These are phyloP conservation scores for Ophiobolus disseminans DNA, from an alignment of 2,329 filamentous ascomycete genomes.

Conservation along the genomic window DNA sequence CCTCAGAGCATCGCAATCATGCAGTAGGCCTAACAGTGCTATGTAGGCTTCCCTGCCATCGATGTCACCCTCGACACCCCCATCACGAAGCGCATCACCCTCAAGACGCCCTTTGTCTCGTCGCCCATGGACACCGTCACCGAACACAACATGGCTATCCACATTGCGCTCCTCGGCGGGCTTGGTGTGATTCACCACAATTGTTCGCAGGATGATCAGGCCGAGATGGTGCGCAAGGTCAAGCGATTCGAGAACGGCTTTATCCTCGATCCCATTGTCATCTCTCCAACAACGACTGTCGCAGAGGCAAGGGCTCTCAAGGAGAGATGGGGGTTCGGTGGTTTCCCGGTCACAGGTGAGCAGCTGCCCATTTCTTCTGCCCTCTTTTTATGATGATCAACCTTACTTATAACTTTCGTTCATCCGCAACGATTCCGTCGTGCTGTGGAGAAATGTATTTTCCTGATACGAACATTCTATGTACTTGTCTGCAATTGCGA, in stretches of 20 bases:
- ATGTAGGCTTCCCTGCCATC: slow-evolving; percentile 82
- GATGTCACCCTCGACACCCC: slow-evolving; percentile 88
- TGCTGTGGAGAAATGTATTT: slow-evolving; percentile 75
- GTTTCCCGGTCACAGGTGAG: slow-evolving; percentile 98
- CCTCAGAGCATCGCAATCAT: neutral
- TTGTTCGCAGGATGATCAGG: slow-evolving; percentile 95
- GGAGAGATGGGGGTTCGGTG: slow-evolving; percentile 98
- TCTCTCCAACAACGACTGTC: slow-evolving; percentile 85
- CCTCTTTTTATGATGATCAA: slow-evolving; percentile 74
- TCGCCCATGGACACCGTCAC: slow-evolving; percentile 99
- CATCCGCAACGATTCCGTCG: slow-evolving; percentile 92
- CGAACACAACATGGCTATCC: slow-evolving; percentile 99
- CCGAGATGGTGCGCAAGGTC: slow-evolving; percentile 98
- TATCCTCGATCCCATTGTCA: slow-evolving; percentile 93
- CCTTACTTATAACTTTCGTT: slow-evolving; percentile 96
- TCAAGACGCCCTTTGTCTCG: slow-evolving; percentile 96
- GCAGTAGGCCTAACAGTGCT: slow-evolving; percentile 15
- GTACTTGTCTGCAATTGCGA: neutral
- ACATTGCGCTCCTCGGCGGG: slow-evolving; percentile 88
- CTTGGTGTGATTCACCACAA: slow-evolving; percentile 99
- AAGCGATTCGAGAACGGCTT: slow-evolving; percentile 99
- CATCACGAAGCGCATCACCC: slow-evolving; percentile 90
- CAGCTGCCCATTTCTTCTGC: slow-evolving; percentile 18
- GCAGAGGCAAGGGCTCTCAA: slow-evolving; percentile 90
- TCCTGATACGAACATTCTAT: slow-evolving; percentile 54